Conservation (phyloP, 2,329 filamentous ascomycete genomes). For the Orbilia javanica region DNA sequence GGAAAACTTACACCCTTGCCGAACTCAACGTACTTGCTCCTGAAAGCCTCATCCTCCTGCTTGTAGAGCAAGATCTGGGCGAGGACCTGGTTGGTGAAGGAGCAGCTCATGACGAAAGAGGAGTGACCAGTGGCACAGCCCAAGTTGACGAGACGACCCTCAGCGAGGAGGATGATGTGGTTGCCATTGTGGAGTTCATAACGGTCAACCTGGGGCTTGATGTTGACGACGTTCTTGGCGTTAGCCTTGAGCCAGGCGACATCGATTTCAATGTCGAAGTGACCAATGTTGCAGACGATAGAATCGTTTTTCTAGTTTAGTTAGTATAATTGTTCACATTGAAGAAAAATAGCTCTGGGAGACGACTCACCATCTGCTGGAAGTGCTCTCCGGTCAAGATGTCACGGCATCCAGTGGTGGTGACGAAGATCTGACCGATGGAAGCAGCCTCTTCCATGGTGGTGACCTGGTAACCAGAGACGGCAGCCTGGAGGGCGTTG, state of each 20-base stretch:
- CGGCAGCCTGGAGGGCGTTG: conserved; percentile 98
- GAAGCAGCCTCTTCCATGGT: conserved; percentile 97
- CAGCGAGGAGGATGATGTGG: conserved; percentile 97
- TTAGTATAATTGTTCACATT: neutral
- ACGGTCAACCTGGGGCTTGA: conserved; percentile 99
- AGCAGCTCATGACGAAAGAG: conserved; percentile 99
- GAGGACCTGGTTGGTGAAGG: conserved; percentile 99
- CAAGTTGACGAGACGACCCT: conserved; percentile 99
- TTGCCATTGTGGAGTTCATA: conserved; percentile 93
- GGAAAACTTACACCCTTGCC: conserved; percentile 72
- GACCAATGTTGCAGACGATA: conserved; percentile 99
- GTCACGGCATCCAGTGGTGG: conserved; percentile 98
- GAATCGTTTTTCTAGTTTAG: conserved; percentile 78
- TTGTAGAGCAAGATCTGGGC: conserved; percentile 99
- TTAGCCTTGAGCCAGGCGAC: conserved; percentile 93
- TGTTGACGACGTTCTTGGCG: conserved; percentile 91
- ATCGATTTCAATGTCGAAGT: conserved; percentile 99
- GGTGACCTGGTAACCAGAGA: conserved; percentile 95
- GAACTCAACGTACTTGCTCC: conserved; percentile 96
- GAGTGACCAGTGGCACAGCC: conserved; percentile 99
- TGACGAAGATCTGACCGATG: conserved; percentile 96
- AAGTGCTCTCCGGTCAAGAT: conserved; percentile 94
- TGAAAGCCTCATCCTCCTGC: conserved; percentile 85
- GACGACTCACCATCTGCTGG: conserved; percentile 76
- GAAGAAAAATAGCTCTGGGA: conserved; percentile 60